Evolutionary conservation across 306 rosid species (phyloP).

Genomic region (Pyrus betulifolia): DNA sequence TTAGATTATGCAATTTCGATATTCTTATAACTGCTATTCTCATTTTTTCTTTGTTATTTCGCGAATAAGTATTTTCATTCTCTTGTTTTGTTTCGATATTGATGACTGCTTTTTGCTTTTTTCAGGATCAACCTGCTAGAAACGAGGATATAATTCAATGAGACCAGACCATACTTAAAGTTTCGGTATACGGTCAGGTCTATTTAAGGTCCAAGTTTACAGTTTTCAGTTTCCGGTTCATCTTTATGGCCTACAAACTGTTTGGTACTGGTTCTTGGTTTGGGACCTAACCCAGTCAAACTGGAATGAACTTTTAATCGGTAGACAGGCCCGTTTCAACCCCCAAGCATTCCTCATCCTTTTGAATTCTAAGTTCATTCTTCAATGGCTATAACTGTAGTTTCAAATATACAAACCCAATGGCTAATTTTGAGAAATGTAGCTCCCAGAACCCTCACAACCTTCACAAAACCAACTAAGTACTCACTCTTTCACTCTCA

Average conservation of each 20-base stretch:
- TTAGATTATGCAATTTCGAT: too few species aligned
- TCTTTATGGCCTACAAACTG: too few species aligned
- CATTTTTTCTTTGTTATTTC: not conserved
- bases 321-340: not conserved
- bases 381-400: not conserved
- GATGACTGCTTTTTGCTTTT: too few species aligned
- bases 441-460: slow-evolving; percentile 1
- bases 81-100: too few species aligned
- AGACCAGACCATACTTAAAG: too few species aligned
- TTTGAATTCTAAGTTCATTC: not conserved
- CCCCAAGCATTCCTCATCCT: not conserved
- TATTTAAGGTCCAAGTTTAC: too few species aligned
- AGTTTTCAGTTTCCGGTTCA: too few species aligned
- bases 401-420: slow-evolving; percentile 16
- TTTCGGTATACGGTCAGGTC: too few species aligned
- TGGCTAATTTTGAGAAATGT: slow-evolving; percentile 1
- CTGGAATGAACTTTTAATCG: not conserved
- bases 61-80: too few species aligned
- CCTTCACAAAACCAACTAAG: not conserved
- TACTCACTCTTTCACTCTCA: not conserved
- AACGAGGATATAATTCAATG: too few species aligned
- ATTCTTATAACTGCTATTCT: not conserved
- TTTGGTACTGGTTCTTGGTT: not conserved
- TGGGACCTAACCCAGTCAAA: not conserved
- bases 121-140: too few species aligned